A percentile compares a stretch with the other conserved stretches of the same genome.
These are phyloP conservation scores for Saturnispora gosingensis DNA, from an alignment of 805 yeast genomes.

Conservation along the genomic window DNA sequence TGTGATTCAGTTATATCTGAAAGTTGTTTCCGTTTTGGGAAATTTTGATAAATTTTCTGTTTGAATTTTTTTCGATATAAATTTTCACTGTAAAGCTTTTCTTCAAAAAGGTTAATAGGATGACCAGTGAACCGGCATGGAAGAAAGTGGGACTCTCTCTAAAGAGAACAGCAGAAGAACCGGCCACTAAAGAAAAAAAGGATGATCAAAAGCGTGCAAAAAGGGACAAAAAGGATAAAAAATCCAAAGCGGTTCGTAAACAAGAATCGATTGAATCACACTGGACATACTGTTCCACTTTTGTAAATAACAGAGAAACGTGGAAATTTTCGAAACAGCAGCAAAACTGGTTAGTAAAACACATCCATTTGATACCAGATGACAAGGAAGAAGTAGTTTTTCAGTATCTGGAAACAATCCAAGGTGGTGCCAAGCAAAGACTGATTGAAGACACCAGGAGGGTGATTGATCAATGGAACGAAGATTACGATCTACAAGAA, in stretches of 20 bases:
- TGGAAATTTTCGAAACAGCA: conserved; percentile 87
- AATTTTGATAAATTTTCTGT: background rate
- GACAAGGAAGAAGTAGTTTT: conserved; percentile 43
- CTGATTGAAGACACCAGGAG: conserved; percentile 39
- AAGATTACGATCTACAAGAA: conserved; percentile 13
- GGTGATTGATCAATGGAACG: conserved; percentile 50
- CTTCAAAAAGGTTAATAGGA: background rate
- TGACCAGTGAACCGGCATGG: conserved; percentile 62
- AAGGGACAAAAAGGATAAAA: conserved; percentile 28
- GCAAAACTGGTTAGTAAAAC: conserved; percentile 75
- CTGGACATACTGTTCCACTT: conserved; percentile 20
- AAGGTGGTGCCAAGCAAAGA: conserved; percentile 62
- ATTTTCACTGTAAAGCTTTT: background rate
- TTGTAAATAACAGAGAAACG: conserved; percentile 40
- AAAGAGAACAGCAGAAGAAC: conserved; percentile 25
- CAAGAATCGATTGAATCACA: conserved; percentile 17
- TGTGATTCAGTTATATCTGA: background rate
- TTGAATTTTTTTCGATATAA: background rate
- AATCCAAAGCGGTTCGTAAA: conserved; percentile 59
- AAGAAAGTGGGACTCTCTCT: conserved; percentile 64
- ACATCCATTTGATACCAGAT: conserved; percentile 43
- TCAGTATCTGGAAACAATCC: conserved; percentile 48
- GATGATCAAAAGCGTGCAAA: conserved; percentile 30
- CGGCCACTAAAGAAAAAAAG: conserved; percentile 11
- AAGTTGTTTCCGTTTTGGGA: background rate